Evolutionary conservation across 169 alveolate genomes (phyloP).

Genomic region (Plasmodium coatneyi): DNA sequence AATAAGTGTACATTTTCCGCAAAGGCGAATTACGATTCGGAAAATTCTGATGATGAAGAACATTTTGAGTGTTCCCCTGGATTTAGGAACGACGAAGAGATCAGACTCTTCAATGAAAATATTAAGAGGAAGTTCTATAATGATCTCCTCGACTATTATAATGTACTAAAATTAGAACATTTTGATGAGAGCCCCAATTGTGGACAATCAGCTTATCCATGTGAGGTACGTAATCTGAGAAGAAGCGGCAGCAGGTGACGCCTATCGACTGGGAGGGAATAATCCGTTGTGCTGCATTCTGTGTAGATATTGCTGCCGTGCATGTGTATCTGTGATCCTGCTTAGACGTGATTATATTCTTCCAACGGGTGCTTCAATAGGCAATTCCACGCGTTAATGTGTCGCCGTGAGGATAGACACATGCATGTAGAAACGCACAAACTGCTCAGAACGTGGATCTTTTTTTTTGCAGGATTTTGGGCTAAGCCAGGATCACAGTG

Average conservation of each 20-base stretch:
- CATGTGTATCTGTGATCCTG: background rate
- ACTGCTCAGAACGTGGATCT: background rate
- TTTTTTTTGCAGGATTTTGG: background rate
- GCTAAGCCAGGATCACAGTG: background rate
- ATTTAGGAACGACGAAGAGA: background rate
- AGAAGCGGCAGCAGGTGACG: background rate
- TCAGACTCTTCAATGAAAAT: background rate
- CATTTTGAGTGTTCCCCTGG: background rate
- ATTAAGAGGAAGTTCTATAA: conserved; percentile 21
- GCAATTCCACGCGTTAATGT: background rate
- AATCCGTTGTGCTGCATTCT: background rate
- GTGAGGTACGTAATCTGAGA: background rate
- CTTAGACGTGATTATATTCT: background rate
- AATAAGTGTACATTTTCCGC: background rate
- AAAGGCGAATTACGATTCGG: conserved; percentile 9
- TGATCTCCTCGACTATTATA: conserved; percentile 28
- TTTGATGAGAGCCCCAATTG: background rate
- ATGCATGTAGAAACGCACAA: background rate
- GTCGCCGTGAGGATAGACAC: background rate
- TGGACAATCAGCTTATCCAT: background rate
- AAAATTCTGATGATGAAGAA: background rate
- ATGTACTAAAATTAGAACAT: background rate
- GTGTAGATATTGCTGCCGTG: background rate
- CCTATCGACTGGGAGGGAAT: background rate
- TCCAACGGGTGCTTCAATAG: background rate